phyloP scores from a whole-genome alignment of 2,329 filamentous ascomycete species.

The Blastomyces gilchristii region DNA sequence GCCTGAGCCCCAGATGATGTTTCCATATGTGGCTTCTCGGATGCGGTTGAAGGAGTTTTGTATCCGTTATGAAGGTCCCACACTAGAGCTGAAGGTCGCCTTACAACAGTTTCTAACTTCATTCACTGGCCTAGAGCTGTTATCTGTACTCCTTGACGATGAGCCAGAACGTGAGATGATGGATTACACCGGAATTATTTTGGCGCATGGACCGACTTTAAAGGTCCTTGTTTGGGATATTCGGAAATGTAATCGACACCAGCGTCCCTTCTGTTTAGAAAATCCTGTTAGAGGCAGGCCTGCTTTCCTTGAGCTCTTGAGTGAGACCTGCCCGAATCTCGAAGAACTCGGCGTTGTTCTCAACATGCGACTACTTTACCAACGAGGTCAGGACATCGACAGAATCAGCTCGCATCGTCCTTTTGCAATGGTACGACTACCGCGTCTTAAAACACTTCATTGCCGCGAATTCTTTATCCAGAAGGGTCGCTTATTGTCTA shows the following conservation, averaged over 20 bases:
- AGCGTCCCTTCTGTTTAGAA: background rate
- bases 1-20: background rate
- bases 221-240: conserved; percentile 7
- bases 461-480: background rate
- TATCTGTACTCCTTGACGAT: conserved; percentile 5
- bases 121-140: conserved; percentile 2
- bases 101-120: conserved; percentile 2
- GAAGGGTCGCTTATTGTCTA: background rate
- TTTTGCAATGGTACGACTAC: background rate
- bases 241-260: background rate
- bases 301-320: background rate
- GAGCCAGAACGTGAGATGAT: background rate
- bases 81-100: background rate
- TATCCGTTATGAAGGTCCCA: background rate
- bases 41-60: conserved; percentile 4
- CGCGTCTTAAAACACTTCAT: conserved; percentile 7
- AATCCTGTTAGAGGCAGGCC: background rate
- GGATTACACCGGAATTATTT: background rate
- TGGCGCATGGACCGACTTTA: background rate
- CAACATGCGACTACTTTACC: conserved; percentile 1
- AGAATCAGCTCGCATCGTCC: background rate
- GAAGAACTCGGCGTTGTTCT: conserved; percentile 1
- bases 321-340: conserved; percentile 5
- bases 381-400: background rate
- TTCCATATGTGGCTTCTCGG: background rate